Conservation (phyloP, 225 moss, liverwort and hornwort genomes). For the Rhytidiadelphus loreus region DNA sequence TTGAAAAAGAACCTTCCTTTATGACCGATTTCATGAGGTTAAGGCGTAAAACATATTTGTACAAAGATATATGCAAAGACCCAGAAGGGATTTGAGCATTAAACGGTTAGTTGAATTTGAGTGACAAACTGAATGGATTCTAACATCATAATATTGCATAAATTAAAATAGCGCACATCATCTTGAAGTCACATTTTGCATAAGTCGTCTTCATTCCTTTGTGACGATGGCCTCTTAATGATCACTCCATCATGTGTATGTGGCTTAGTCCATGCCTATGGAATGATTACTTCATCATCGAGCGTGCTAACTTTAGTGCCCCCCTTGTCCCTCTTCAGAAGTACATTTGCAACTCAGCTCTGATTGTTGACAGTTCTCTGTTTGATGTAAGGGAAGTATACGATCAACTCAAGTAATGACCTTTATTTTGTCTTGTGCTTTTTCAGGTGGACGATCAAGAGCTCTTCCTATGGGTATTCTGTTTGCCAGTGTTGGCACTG, state of each 20-base stretch:
- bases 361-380: not conserved
- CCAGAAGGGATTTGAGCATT: not conserved
- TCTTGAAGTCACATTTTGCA: not conserved
- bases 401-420: not conserved
- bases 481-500: slow-evolving; percentile 80
- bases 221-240: not conserved
- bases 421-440: not conserved
- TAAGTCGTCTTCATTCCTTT: not conserved
- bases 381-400: not conserved
- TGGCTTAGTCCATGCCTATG: not conserved
- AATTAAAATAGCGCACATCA: not conserved
- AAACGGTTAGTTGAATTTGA: not conserved
- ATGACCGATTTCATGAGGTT: not conserved
- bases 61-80: not conserved
- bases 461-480: slow-evolving; percentile 71
- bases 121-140: not conserved
- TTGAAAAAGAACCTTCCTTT: not conserved
- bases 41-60: not conserved
- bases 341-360: not conserved
- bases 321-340: not conserved
- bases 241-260: not conserved
- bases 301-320: not conserved
- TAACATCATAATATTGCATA: not conserved
- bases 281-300: not conserved
- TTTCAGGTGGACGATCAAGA: slow-evolving; percentile 44